Evolutionary conservation across 192 early-diverging fungal species (phyloP), one percentile per base, ranked within the genome.

Genomic region (Coemansia sp.): DNA sequence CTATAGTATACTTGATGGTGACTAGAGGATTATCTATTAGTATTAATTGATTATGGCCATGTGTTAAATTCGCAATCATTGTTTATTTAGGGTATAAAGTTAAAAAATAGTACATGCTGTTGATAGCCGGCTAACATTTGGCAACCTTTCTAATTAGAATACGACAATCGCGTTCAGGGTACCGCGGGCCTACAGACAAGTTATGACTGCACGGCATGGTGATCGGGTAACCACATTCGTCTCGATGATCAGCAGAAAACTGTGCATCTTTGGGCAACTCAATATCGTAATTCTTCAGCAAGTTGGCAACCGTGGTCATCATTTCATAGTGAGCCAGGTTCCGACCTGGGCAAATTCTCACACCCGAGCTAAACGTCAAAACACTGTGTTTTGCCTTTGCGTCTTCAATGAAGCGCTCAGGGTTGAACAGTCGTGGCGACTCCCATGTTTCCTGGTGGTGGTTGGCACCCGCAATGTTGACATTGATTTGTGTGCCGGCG

Each of bases 271-370:
- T 18, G 2, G 75, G 62, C n/a, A 72, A 15, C 20, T 28, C 28
- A 23, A 73, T 44, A n/a, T 81, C 68, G 21, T 75, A 81, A 44
- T 75, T 61, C 24, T 70, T 70, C 5, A 81, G 56, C 3, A 81
- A 5, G 23, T 75, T 81, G 3, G 68, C 66, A 9, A 75, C 17
- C 9, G 67, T 75, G 3, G 65, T 67, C 52, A 68, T 51, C 67
- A 81, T 67, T 37, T 81, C 73, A n/a, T 69, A 68, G 2, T 51
- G 61, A n/a, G 78, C 78, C 51, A 81, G 40, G 10, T 71, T 64
- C 10, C 66, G 52, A 2, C 78, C 78, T 1, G 68, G 64, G 31
- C 78, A 81, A 26, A 67, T 62, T 44, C 79, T 48, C 15, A 66
- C 66, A 3, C 79, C 79, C 0, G 66, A 58, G 63, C 70, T 61